Conservation (phyloP, 108 stramenopile species). For the Nitzschia sp. region DNA sequence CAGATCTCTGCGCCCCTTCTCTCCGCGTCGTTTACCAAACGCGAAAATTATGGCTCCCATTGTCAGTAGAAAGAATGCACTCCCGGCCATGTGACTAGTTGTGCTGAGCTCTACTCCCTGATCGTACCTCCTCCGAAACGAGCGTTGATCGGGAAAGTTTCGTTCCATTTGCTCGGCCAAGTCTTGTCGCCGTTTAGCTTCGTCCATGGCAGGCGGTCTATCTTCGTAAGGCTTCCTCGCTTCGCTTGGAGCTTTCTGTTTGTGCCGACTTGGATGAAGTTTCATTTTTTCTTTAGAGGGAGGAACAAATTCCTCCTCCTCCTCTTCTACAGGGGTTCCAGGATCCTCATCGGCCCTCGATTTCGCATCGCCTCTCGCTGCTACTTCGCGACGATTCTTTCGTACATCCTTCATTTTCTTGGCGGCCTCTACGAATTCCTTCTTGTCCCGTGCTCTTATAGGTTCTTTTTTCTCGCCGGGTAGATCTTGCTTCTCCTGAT, state of each 20-base stretch:
- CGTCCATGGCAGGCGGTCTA: background rate
- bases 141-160: slow-evolving; percentile 16
- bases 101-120: slow-evolving; percentile 5
- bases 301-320: background rate
- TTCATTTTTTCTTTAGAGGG: background rate
- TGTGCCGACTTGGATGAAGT: background rate
- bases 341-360: too few species aligned
- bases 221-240: too few species aligned
- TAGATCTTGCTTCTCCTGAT: background rate
- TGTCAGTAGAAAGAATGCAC: slow-evolving; percentile 20
- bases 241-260: background rate
- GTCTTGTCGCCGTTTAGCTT: slow-evolving; percentile 11
- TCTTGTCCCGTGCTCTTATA: background rate
- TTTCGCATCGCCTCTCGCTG: too few species aligned
- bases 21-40: slow-evolving; percentile 18
- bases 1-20: slow-evolving; percentile 37
- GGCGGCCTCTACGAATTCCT: background rate
- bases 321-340: too few species aligned
- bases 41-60: slow-evolving; percentile 14
- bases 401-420: background rate
- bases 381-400: too few species aligned
- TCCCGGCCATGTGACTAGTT: slow-evolving; percentile 7
- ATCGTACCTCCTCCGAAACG: slow-evolving; percentile 1
- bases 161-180: slow-evolving; percentile 10
- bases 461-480: background rate